phyloP scores from a whole-genome alignment of 371 early-diverging fungal genomes.

The Nematocida sp. region DNA sequence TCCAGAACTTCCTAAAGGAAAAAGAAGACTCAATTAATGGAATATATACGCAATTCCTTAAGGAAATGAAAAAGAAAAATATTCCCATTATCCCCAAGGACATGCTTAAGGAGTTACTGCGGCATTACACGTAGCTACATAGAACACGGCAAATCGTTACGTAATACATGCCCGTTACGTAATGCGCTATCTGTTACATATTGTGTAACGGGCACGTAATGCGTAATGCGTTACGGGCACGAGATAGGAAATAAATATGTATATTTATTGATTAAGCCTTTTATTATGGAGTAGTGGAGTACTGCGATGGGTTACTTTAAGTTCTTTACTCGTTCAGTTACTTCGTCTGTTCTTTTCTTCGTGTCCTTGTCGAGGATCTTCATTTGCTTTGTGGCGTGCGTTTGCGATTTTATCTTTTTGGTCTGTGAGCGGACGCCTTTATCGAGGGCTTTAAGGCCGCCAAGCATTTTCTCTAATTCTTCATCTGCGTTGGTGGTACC shows the following conservation, averaged over 20 bases:
- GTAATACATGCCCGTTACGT: too few species aligned
- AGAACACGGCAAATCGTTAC: constrained; percentile 5
- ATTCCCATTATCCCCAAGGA: constrained; percentile 36
- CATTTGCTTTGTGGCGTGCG: constrained; percentile 49
- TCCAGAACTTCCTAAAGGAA: constrained; percentile 8
- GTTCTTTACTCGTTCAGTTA: constrained; percentile 26
- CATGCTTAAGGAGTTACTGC: constrained; percentile 24
- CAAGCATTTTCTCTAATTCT: constrained; percentile 46
- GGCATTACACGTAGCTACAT: constrained; percentile 27
- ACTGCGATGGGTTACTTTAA: constrained; percentile 32
- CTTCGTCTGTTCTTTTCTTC: constrained; percentile 18
- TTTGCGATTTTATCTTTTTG: constrained; percentile 32
- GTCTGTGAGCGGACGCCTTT: constrained; percentile 35
- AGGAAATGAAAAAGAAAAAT: constrained; percentile 29
- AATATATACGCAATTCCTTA: constrained; percentile 27
- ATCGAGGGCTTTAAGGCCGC: constrained; percentile 37
- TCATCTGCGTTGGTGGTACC: constrained; percentile 11
- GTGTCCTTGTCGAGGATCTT: constrained; percentile 45
- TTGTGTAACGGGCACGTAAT: too few species aligned
- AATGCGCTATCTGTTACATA: too few species aligned
- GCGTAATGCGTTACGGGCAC: too few species aligned
- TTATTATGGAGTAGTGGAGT: too few species aligned
- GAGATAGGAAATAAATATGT: too few species aligned
- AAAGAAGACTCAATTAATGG: constrained; percentile 9
- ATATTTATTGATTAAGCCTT: too few species aligned